Base-by-base conservation (phyloP, 1,284 basidiomycete species). In the Cutaneotrichosporon arboriforme region DNA sequence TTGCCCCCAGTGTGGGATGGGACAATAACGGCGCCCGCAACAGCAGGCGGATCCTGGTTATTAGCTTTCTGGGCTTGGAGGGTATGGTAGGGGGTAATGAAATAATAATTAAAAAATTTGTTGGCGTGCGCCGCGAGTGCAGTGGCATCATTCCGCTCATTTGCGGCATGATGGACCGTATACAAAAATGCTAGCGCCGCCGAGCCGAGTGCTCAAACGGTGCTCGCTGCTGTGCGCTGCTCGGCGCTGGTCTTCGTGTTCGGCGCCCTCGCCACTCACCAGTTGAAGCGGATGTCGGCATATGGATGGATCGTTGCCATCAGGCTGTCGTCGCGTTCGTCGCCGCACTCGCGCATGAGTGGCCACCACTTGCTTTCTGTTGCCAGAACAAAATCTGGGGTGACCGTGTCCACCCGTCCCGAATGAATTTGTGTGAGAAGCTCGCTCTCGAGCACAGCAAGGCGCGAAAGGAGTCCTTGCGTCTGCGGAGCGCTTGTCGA, bases 1-100 rank as follows among this genome's bases (percentile, higher is more conserved):
- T 52, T n/a, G 58, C 52, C 33, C 51, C 56, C 22, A 55, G 56
- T 13, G 51, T 57, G 2, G 55, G 54, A 35, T 60, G 59, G 36
- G 52, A 49, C 20, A 60, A 26, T 45, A 49, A 49, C 8, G 61
- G 61, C 4, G 55, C 55, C 40, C 58, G 56, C 14, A 66, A 55
- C 8, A 64, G 51, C 20, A 66, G 57, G 2, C 62, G 61, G 14
- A 66, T 55, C 64, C 64, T 63, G 44, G n/a, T n/a, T n/a, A n/a
- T n/a, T n/a, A n/a, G n/a, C n/a, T n/a, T n/a, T n/a, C n/a, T n/a
- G n/a, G n/a, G n/a, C n/a, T n/a, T n/a, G n/a, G n/a, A n/a, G n/a
- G n/a, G n/a, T n/a, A n/a, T n/a, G 21, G 15, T 8, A 3, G 38
- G 18, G 9, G 38, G 38, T 2, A 42, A 42, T 8, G 12, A n/a